Percentiles rank a stretch among this genome's conserved stretches.
Conservation (phyloP, 108 stramenopile genomes). For the Pseudonitzschia multistriata region DNA sequence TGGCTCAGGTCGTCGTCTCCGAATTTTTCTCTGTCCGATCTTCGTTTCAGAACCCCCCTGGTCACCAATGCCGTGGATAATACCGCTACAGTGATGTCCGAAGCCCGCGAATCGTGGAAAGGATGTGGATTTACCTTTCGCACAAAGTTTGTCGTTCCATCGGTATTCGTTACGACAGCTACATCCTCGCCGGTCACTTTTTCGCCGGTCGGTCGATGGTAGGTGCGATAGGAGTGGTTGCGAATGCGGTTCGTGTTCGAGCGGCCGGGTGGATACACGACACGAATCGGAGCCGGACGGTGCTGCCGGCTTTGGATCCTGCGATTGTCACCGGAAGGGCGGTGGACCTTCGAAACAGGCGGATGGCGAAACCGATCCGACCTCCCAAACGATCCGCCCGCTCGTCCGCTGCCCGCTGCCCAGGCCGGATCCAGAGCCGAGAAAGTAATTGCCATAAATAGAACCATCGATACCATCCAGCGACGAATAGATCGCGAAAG, state of each 20-base stretch:
- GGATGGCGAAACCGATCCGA: constrained; percentile 5
- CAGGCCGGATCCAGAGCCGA: constrained; percentile 21
- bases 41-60: constrained; percentile 9
- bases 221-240: not conserved
- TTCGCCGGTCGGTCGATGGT: constrained; percentile 1
- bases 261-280: not conserved
- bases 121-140: not conserved
- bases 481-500: constrained; percentile 13
- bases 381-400: constrained; percentile 59
- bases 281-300: constrained; percentile 9
- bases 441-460: not conserved
- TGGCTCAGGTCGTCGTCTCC: not conserved
- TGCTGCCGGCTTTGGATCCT: not conserved
- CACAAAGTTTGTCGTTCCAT: constrained; percentile 1
- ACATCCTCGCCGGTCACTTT: not conserved
- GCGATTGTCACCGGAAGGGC: not conserved
- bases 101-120: not conserved
- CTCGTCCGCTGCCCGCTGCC: constrained; percentile 52
- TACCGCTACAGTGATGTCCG: constrained; percentile 23
- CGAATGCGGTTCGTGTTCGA: not conserved
- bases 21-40: not conserved
- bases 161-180: not conserved
- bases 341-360: not conserved
- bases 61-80: constrained; percentile 14
- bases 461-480: not conserved